Base-by-base conservation (phyloP, 768 basidiomycete species). In the Clathrus columnatus region DNA sequence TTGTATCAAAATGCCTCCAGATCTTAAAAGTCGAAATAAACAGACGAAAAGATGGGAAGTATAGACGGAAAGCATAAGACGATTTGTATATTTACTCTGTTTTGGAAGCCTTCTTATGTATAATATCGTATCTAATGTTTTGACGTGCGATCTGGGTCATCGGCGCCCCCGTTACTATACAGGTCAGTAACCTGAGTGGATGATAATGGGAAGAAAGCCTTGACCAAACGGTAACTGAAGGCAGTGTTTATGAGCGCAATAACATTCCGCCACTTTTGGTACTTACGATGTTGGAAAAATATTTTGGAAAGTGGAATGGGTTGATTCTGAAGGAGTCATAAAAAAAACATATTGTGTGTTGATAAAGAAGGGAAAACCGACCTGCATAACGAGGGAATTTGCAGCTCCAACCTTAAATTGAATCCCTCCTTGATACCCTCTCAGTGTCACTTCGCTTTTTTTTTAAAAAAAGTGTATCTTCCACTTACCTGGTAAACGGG, bases 401-500 rank as follows among this genome's bases (percentile, higher is more conserved):
- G n/a, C 14, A 10, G 29, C n/a, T 21, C 6, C 16, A 16, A 50
- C 30, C 27, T 49, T 21, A 52, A 56, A 50, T 21, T 44, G 65
- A 30, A 50, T 51, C 45, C 17, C 54, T 45, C 20, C 60, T 63
- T 17, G 18, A 30, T 50, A 27, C 20, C 28, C 10, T 20, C 16
- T 20, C 26, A 11, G 5, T 10, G 10, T 45, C 17, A 23, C 41
- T 28, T 27, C 11, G 21, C 32, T 45, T 6, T 6, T 16, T 6
- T 18, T 30, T 45, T 26, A 20, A 7, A 17, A 48, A 28, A 50
- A 51, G 10, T 17, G 21, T 20, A 20, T 47, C 11, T 7, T 23
- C 16, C 23, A 57, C 68, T 18, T 54, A 87, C 93, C 89, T 56
- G 95, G 91, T 7, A 96, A 64, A 26, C 95, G 75, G 62, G 77